These are phyloP conservation scores for Nicotiana noctiflora DNA, from an alignment of 257 asterid genomes.

Conservation along the genomic window DNA sequence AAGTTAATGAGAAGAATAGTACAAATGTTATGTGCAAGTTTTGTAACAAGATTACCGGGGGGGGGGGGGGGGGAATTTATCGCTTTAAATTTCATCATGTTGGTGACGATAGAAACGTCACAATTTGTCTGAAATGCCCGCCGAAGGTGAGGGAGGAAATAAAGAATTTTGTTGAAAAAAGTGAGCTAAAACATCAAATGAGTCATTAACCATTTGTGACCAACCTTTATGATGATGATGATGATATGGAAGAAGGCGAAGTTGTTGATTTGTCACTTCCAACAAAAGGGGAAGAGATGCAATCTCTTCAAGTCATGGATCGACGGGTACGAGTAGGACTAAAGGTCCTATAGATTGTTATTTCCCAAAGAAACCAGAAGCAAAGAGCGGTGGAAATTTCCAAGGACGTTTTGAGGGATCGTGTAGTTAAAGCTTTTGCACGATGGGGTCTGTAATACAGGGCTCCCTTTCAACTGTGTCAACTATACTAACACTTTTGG, in stretches of 20 bases:
- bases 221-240: not conserved
- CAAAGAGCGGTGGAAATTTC: not conserved
- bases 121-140: no score
- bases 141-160: no score
- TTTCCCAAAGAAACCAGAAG: not conserved
- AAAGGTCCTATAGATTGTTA: not conserved
- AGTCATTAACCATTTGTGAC: not conserved
- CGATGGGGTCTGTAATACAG: not conserved
- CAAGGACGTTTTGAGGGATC: not conserved
- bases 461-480: not conserved
- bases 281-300: not conserved
- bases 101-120: no score
- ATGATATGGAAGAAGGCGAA: not conserved
- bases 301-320: not conserved
- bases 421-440: not conserved
- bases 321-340: not conserved
- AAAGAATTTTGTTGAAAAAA: no score
- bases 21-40: no score
- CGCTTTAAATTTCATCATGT: no score
- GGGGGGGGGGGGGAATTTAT: no score
- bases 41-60: no score
- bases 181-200: not conserved
- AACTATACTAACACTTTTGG: not conserved
- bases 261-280: not conserved
- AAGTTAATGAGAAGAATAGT: no score